Percentiles rank a stretch among this genome's conserved stretches.
Conservation (phyloP, 305 asterid species). For the Fraxinus nigra region DNA sequence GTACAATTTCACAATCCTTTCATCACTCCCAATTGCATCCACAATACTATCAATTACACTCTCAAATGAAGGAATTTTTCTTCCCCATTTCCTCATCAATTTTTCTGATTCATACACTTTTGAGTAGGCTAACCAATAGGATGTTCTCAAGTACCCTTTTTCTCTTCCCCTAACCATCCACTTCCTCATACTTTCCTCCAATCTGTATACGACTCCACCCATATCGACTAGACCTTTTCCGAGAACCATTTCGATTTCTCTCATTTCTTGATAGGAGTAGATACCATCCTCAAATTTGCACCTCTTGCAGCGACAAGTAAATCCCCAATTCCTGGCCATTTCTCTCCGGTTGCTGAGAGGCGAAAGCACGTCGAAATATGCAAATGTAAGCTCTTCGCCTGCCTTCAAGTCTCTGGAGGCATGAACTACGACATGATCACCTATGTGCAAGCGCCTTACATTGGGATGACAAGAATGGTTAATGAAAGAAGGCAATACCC, state of each 20-base stretch:
- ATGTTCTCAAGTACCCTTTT: conserved; percentile 74
- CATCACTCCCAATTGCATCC: conserved; percentile 73
- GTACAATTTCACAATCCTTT: conserved; percentile 50
- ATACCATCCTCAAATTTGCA: conserved; percentile 52
- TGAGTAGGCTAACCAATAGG: conserved; percentile 72
- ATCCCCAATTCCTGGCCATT: conserved; percentile 70
- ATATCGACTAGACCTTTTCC: conserved; percentile 49
- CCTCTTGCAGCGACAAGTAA: conserved; percentile 62
- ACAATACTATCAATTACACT: conserved; percentile 66
- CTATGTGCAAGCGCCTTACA: conserved; percentile 69
- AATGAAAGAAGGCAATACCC: conserved; percentile 73
- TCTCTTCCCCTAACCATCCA: conserved; percentile 67
- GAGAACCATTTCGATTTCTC: conserved; percentile 49
- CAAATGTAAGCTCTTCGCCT: conserved; percentile 73
- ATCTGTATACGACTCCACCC: conserved; percentile 59
- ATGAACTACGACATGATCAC: conserved; percentile 64
- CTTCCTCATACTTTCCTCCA: conserved; percentile 81
- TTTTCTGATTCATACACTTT: conserved; percentile 56
- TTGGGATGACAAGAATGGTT: conserved; percentile 89
- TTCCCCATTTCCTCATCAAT: conserved; percentile 67
- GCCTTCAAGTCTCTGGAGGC: conserved; percentile 73
- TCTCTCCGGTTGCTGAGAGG: conserved; percentile 44
- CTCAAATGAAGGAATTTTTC: conserved; percentile 54
- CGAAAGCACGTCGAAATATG: conserved; percentile 63
- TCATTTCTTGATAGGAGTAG: conserved; percentile 50